Percentiles rank a stretch among this genome's conserved stretches.
Conservation (phyloP, 2,329 filamentous ascomycete species). For the Alternaria novae-zelandiae region DNA sequence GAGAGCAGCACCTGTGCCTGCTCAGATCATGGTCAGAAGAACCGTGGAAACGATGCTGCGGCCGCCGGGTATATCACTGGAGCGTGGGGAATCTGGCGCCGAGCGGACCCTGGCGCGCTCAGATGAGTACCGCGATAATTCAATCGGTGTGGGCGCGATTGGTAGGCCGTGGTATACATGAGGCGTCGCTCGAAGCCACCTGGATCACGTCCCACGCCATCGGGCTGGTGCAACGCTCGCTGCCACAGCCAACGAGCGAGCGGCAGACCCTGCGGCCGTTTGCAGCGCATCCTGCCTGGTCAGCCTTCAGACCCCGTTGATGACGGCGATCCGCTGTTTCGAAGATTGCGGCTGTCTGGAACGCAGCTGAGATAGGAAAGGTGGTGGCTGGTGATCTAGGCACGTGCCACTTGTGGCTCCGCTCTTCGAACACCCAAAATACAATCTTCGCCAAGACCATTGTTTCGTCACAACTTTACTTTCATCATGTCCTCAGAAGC, state of each 20-base stretch:
- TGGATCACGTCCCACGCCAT: background rate
- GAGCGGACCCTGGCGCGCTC: slow-evolving; percentile 11
- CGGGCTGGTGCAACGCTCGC: slow-evolving; percentile 3
- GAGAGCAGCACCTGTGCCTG: slow-evolving; percentile 6
- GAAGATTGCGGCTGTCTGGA: slow-evolving; percentile 10
- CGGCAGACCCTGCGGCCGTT: slow-evolving; percentile 5
- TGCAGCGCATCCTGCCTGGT: background rate
- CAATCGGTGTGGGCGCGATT: background rate
- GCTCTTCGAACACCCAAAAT: slow-evolving; percentile 25
- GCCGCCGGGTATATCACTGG: slow-evolving; percentile 11
- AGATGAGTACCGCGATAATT: slow-evolving; percentile 15
- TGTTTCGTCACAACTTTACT: slow-evolving; percentile 15
- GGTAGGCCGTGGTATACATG: background rate
- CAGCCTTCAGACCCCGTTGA: slow-evolving; percentile 1
- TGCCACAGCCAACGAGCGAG: slow-evolving; percentile 8
- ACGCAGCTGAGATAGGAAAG: slow-evolving; percentile 16
- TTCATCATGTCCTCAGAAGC: slow-evolving; percentile 37
- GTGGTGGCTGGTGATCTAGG: slow-evolving; percentile 13
- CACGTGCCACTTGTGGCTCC: slow-evolving; percentile 14
- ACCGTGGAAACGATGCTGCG: slow-evolving; percentile 19
- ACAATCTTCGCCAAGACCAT: slow-evolving; percentile 23
- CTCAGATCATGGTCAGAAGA: background rate
- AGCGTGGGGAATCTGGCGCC: slow-evolving; percentile 18
- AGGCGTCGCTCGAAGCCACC: background rate
- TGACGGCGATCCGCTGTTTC: slow-evolving; percentile 14